These are phyloP conservation scores for Colletotrichum sp. DNA, from an alignment of 2,329 filamentous ascomycete species.

Conservation along the genomic window DNA sequence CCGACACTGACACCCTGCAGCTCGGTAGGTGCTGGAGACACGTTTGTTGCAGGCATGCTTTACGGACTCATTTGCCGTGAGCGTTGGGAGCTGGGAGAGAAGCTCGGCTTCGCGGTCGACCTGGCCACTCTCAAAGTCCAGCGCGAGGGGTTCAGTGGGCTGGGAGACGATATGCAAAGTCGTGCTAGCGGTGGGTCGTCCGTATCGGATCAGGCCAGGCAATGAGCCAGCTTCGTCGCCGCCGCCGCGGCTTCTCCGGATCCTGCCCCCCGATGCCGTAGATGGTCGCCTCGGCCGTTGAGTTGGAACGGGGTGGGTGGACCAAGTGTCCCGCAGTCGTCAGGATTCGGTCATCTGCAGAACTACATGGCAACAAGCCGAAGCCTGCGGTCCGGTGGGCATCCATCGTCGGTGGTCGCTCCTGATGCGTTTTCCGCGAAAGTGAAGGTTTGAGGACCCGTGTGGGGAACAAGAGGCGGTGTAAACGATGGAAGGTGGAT, in stretches of 20 bases:
- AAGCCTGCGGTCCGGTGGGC: neutral
- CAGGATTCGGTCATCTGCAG: conserved; percentile 5
- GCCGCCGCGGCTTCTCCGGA: conserved; percentile 2
- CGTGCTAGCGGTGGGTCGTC: conserved; percentile 22
- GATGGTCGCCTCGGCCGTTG: conserved; percentile 14
- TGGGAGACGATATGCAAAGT: conserved; percentile 39
- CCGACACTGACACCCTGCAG: conserved; percentile 41
- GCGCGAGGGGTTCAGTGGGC: conserved; percentile 66
- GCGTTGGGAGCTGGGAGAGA: conserved; percentile 53
- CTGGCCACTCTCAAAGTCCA: conserved; percentile 72
- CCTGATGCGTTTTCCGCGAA: neutral
- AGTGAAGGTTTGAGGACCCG: neutral
- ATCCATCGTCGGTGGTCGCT: neutral
- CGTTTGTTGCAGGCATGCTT: conserved; percentile 75
- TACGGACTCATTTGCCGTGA: conserved; percentile 61
- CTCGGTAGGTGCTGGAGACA: conserved; percentile 76
- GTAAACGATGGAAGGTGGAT: neutral
- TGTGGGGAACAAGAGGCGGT: conserved; percentile 19
- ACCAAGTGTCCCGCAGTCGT: neutral
- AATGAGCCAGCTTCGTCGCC: neutral
- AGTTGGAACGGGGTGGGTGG: conserved; percentile 8
- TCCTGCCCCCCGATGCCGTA: conserved; percentile 8
- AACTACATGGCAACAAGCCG: neutral
- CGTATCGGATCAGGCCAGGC: conserved; percentile 15
- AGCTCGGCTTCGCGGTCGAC: conserved; percentile 66